phyloP scores from a whole-genome alignment of 2,329 filamentous ascomycete species.

The Xylariaceae sp. region DNA sequence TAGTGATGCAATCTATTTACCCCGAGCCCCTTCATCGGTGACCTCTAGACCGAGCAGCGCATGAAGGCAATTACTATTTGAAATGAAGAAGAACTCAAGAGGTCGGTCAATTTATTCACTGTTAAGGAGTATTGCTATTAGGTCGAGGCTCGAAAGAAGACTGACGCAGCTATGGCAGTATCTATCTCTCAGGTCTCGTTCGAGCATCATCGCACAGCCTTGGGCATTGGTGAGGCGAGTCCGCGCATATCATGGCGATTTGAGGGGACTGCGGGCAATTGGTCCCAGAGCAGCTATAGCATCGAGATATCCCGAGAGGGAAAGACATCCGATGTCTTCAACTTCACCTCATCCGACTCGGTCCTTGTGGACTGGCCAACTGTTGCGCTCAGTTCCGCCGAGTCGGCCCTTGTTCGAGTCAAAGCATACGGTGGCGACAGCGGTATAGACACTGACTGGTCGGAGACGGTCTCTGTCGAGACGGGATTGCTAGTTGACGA shows the following conservation, averaged over 20 bases:
- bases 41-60: constrained; percentile 9
- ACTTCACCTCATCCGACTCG: constrained; percentile 47
- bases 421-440: constrained; percentile 41
- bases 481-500: constrained; percentile 41
- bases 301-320: constrained; percentile 47
- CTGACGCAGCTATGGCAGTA: constrained; percentile 44
- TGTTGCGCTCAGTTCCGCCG: constrained; percentile 39
- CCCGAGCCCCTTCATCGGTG: constrained; percentile 3
- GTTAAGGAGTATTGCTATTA: too few relatives aligned
- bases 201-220: constrained; percentile 49
- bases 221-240: constrained; percentile 52
- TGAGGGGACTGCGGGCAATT: constrained; percentile 46
- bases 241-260: constrained; percentile 58
- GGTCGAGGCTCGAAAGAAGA: too few relatives aligned
- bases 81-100: constrained; percentile 18
- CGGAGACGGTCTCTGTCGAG: constrained; percentile 44
- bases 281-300: constrained; percentile 53
- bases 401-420: constrained; percentile 45
- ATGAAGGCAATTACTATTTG: background rate
- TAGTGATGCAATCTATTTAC: background rate
- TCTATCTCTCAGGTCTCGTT: constrained; percentile 49
- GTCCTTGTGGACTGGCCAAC: constrained; percentile 54
- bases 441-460: constrained; percentile 41
- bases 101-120: too few relatives aligned
- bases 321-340: constrained; percentile 28